These are phyloP conservation scores for Durotheca rogersii DNA, from an alignment of 495 filamentous ascomycete genomes.

Conservation along the genomic window DNA sequence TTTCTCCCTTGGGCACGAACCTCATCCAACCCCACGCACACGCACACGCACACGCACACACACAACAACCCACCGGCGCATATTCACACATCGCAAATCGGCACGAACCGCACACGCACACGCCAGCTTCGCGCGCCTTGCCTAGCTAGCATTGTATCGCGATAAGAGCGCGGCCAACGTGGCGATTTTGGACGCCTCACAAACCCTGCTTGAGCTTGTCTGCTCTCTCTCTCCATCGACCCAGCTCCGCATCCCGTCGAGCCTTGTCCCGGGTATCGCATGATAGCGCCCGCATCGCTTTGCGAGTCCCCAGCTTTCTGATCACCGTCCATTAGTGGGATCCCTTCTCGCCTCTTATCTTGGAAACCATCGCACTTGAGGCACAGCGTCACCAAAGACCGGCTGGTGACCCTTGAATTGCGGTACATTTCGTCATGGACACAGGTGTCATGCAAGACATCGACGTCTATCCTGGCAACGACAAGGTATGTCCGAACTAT, in stretches of 20 bases:
- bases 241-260: conserved; percentile 21
- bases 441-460: conserved; percentile 42
- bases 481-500: conserved; percentile 25
- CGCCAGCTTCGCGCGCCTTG: neutral
- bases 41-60: conserved; percentile 11
- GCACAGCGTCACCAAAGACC: conserved; percentile 28
- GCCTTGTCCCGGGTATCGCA: conserved; percentile 20
- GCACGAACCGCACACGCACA: conserved; percentile 15
- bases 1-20: conserved; percentile 17
- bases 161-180: no score
- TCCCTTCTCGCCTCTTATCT: conserved; percentile 10
- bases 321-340: conserved; percentile 18
- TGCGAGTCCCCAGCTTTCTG: conserved; percentile 15
- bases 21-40: neutral
- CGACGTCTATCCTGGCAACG: conserved; percentile 38
- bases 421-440: conserved; percentile 39
- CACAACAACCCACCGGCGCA: neutral
- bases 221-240: conserved; percentile 1
- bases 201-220: neutral
- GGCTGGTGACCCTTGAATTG: conserved; percentile 29
- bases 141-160: no score
- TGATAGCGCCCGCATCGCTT: conserved; percentile 18
- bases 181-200: conserved; percentile 11
- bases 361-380: conserved; percentile 20
- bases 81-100: no score